phyloP scores from a whole-genome alignment of 176 grass and related monocot species.

The Tillandsia fasciculata region DNA sequence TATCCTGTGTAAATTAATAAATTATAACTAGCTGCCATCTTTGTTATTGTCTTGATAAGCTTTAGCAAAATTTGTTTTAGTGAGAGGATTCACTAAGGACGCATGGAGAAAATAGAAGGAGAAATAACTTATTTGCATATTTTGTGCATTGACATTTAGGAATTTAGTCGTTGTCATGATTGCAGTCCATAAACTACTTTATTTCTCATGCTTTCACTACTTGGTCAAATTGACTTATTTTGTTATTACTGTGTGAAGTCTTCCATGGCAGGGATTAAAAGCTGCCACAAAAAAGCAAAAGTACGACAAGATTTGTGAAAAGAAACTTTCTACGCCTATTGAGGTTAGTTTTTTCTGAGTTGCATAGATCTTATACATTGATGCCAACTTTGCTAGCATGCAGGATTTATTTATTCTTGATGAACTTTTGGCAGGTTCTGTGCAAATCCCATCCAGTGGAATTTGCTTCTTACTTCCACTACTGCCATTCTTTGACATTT shows the following conservation, averaged over 20 bases:
- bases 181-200: background rate
- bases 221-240: constrained; percentile 19
- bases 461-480: constrained; percentile 97
- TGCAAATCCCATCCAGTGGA: constrained; percentile 83
- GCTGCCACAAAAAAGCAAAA: constrained; percentile 92
- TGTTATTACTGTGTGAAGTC: constrained; percentile 39
- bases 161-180: background rate
- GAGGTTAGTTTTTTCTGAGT: constrained; percentile 47
- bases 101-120: too few relatives aligned
- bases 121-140: too few relatives aligned
- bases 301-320: constrained; percentile 93
- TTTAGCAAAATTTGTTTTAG: too few relatives aligned
- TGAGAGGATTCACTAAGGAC: too few relatives aligned
- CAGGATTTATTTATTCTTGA: background rate
- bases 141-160: too few relatives aligned
- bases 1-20: too few relatives aligned
- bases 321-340: constrained; percentile 79
- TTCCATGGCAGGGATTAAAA: constrained; percentile 97
- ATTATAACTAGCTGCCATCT: too few relatives aligned
- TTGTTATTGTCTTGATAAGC: too few relatives aligned
- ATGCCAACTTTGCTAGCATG: background rate
- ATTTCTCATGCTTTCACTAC: background rate
- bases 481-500: constrained; percentile 89
- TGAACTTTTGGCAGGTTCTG: constrained; percentile 43
- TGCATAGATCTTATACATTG: background rate